A percentile compares a stretch with the other conserved stretches of the same genome.
These are phyloP conservation scores for Chaetomium sp. DNA, from an alignment of 2,329 filamentous ascomycete species.

Conservation along the genomic window DNA sequence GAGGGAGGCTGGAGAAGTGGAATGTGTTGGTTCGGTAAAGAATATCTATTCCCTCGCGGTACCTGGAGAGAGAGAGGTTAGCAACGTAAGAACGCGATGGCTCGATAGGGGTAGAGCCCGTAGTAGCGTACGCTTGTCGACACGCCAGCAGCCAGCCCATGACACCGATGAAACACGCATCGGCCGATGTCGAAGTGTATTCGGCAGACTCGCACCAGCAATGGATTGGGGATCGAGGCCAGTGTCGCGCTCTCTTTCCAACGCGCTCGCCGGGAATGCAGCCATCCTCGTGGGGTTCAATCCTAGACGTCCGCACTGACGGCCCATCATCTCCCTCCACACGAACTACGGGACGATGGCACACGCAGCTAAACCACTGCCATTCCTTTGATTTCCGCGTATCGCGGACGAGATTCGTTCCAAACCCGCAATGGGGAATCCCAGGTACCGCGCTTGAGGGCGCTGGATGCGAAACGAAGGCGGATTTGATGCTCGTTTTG, in stretches of 20 bases:
- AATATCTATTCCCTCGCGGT: constrained; percentile 37
- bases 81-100: background rate
- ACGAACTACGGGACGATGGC: constrained; percentile 29
- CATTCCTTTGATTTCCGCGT: constrained; percentile 24
- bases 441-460: too few relatives aligned
- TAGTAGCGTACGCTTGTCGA: constrained; percentile 34
- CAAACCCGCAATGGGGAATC: constrained; percentile 1
- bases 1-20: constrained; percentile 29
- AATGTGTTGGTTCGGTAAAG: constrained; percentile 39
- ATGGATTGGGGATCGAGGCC: too few relatives aligned
- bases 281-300: constrained; percentile 22
- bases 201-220: background rate
- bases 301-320: background rate
- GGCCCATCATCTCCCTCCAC: background rate
- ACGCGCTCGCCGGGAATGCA: constrained; percentile 23
- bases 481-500: background rate
- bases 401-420: constrained; percentile 16
- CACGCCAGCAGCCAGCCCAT: constrained; percentile 40
- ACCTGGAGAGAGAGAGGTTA: background rate
- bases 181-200: background rate
- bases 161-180: constrained; percentile 34
- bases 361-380: constrained; percentile 38
- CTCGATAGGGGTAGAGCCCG: background rate
- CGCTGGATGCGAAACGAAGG: background rate
- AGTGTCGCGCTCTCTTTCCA: constrained; percentile 7